phyloP scores from a whole-genome alignment of 2,329 filamentous ascomycete species.

The Claviceps paspali region DNA sequence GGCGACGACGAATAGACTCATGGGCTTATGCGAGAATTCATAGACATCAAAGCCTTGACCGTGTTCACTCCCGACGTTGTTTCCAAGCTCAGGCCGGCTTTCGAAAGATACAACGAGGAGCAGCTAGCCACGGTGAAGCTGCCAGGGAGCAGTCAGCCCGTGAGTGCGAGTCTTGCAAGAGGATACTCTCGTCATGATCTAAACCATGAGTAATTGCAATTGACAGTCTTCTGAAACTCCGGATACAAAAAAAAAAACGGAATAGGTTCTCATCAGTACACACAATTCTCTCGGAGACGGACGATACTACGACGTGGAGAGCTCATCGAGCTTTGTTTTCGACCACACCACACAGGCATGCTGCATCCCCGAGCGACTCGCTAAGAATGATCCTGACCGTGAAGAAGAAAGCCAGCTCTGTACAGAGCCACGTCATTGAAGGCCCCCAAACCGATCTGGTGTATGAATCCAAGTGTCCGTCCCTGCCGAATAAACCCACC shows the following conservation, averaged over 20 bases:
- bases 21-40: slow-evolving; percentile 1
- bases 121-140: slow-evolving; percentile 84
- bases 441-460: slow-evolving; percentile 63
- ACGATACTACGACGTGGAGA: slow-evolving; percentile 82
- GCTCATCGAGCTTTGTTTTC: slow-evolving; percentile 74
- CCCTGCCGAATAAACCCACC: no score
- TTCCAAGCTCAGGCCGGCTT: slow-evolving; percentile 62
- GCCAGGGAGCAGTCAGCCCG: slow-evolving; percentile 59
- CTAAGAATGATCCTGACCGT: no score
- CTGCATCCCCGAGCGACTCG: background rate
- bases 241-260: background rate
- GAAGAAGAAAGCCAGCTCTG: slow-evolving; percentile 59
- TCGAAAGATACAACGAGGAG: slow-evolving; percentile 91
- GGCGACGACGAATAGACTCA: no score
- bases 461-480: slow-evolving; percentile 35
- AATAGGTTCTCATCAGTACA: slow-evolving; percentile 65
- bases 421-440: slow-evolving; percentile 67
- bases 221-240: no score
- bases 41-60: slow-evolving; percentile 83
- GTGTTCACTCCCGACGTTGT: slow-evolving; percentile 52
- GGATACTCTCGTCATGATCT: background rate
- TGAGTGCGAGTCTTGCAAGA: slow-evolving; percentile 11
- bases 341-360: slow-evolving; percentile 64
- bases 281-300: slow-evolving; percentile 70
- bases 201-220: no score